Evolutionary conservation across 768 basidiomycete genomes (phyloP).

Genomic region (Rhizopogon rudus): DNA sequence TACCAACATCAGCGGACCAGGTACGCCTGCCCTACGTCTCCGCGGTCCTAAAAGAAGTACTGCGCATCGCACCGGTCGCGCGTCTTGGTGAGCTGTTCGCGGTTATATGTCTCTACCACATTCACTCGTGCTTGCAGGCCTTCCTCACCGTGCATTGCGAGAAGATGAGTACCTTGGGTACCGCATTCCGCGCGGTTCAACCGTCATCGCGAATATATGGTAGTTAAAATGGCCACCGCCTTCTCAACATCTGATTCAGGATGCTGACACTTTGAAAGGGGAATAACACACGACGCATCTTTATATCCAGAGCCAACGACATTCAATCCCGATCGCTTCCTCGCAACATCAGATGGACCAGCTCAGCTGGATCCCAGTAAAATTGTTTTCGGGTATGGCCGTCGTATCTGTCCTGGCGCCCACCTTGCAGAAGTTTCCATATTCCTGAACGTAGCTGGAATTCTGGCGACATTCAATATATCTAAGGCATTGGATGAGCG

Average conservation of each 20-base stretch:
- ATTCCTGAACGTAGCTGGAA: slow-evolving; percentile 32
- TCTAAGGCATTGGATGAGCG: slow-evolving; percentile 3
- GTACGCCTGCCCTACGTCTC: slow-evolving; percentile 39
- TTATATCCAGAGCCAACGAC: slow-evolving; percentile 15
- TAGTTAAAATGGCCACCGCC: slow-evolving; percentile 4
- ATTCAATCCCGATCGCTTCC: slow-evolving; percentile 17
- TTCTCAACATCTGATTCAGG: neutral
- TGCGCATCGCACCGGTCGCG: neutral
- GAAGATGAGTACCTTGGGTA: slow-evolving; percentile 25
- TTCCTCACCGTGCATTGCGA: slow-evolving; percentile 30
- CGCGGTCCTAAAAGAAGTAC: slow-evolving; percentile 14
- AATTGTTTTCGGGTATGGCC: slow-evolving; percentile 13
- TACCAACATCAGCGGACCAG: slow-evolving; percentile 35
- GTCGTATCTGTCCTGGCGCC: slow-evolving; percentile 12
- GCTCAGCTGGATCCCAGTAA: slow-evolving; percentile 9
- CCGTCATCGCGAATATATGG: slow-evolving; percentile 38
- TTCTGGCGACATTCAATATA: slow-evolving; percentile 34
- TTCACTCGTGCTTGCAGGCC: slow-evolving; percentile 19
- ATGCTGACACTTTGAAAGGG: slow-evolving; percentile 5
- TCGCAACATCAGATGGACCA: slow-evolving; percentile 9
- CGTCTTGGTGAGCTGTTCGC: neutral
- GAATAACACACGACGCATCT: slow-evolving; percentile 14
- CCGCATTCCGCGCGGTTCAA: slow-evolving; percentile 36
- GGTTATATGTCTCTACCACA: neutral
- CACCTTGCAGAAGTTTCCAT: slow-evolving; percentile 29